These are phyloP conservation scores for Pleurotus eryngii DNA, from an alignment of 768 basidiomycete species.

Conservation along the genomic window DNA sequence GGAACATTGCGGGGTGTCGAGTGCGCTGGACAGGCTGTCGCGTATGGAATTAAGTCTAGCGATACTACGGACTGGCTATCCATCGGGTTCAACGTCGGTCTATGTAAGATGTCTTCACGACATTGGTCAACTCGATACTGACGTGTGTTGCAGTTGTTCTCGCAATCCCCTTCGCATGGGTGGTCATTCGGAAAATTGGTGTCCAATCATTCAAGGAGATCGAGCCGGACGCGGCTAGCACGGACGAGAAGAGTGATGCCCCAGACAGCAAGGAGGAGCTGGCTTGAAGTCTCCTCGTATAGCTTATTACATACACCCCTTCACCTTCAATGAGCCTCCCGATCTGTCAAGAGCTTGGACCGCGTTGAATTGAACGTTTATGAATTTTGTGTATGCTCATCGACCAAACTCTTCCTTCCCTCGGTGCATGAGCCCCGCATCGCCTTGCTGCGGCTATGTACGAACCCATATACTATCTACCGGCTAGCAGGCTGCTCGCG, in stretches of 20 bases:
- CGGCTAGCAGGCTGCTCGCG: not conserved
- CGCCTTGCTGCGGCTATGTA: too few species aligned
- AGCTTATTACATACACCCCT: too few species aligned
- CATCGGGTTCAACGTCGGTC: conserved; percentile 28
- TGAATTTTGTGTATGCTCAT: too few species aligned
- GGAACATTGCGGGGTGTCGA: conserved; percentile 29
- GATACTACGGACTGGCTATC: conserved; percentile 30
- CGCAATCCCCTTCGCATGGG: conserved; percentile 28
- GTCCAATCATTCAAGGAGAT: conserved; percentile 10
- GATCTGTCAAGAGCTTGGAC: too few species aligned
- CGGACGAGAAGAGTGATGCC: not conserved
- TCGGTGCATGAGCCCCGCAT: too few species aligned
- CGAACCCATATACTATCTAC: too few species aligned
- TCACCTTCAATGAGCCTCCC: too few species aligned
- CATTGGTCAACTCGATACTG: not conserved
- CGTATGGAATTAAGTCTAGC: conserved; percentile 29
- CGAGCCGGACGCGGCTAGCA: too few species aligned
- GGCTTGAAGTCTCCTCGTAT: too few species aligned
- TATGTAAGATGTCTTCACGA: conserved; percentile 20
- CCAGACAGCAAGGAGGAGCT: not conserved
- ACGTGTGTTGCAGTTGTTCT: conserved; percentile 19
- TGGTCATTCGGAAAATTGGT: conserved; percentile 22
- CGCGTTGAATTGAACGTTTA: too few species aligned
- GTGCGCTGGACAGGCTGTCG: conserved; percentile 30
- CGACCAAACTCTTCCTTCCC: too few species aligned